phyloP scores from a whole-genome alignment of 257 asterid genomes.

The Anisodus acutangulus region DNA sequence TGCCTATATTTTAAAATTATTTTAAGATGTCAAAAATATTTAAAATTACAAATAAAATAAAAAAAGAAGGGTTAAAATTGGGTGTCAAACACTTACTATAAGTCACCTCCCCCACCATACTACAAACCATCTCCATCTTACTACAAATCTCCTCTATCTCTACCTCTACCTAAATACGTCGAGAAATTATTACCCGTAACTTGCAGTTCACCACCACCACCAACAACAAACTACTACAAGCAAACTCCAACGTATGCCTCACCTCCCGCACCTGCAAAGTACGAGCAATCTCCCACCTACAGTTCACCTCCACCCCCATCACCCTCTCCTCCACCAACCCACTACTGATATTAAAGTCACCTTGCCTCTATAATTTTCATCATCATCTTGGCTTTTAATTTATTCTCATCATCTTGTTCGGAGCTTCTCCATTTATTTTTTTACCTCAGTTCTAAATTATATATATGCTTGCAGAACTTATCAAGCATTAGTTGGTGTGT shows the following conservation, averaged over 20 bases:
- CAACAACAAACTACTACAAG: neutral
- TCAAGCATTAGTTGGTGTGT: neutral
- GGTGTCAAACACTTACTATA: too few species aligned
- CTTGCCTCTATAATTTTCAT: neutral
- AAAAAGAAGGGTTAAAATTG: too few species aligned
- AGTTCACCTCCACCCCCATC: constrained; percentile 11
- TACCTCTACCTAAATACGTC: fast-evolving
- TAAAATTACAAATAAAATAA: too few species aligned
- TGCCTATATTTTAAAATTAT: too few species aligned
- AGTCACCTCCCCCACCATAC: constrained; percentile 6
- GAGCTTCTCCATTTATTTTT: neutral
- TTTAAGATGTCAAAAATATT: too few species aligned
- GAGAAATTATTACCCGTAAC: neutral
- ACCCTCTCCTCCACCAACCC: neutral
- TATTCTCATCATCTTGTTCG: neutral
- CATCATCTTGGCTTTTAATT: neutral
- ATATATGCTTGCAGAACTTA: neutral
- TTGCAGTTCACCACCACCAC: neutral
- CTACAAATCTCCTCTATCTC: neutral
- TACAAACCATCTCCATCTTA: neutral
- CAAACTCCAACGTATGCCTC: neutral
- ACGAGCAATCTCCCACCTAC: neutral
- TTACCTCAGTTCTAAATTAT: neutral
- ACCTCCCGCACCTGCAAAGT: neutral
- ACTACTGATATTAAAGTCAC: neutral